phyloP scores from a whole-genome alignment of 306 rosid genomes.

The Psophocarpus tetragonolobus region DNA sequence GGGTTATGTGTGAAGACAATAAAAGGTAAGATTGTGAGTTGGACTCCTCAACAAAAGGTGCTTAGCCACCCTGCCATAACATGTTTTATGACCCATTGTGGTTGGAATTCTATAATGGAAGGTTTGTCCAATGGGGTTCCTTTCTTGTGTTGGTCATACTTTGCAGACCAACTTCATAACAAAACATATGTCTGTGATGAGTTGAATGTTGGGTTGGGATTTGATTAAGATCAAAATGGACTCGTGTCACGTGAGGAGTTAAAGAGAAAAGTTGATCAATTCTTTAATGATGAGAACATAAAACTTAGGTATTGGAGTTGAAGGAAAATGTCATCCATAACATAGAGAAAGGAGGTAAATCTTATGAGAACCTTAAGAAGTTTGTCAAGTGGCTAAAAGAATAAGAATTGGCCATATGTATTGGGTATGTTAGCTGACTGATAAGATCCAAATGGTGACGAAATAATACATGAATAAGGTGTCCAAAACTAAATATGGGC shows the following conservation, averaged over 20 bases:
- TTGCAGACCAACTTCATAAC: conserved; percentile 39
- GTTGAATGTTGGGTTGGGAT: conserved; percentile 48
- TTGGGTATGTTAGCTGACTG: conserved; percentile 27
- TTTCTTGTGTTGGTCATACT: conserved; percentile 59
- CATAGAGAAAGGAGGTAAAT: conserved; percentile 28
- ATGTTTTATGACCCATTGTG: conserved; percentile 55
- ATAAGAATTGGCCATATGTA: not conserved
- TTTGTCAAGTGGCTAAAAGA: conserved; percentile 48
- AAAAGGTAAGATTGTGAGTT: conserved; percentile 35
- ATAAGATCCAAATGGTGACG: conserved; percentile 27
- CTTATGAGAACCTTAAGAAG: conserved; percentile 32
- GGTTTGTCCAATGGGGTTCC: conserved; percentile 51
- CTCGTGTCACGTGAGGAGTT: conserved; percentile 36
- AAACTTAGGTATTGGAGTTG: conserved; percentile 31
- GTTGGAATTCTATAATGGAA: conserved; percentile 55
- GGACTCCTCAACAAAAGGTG: conserved; percentile 55
- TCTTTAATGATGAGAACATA: conserved; percentile 32
- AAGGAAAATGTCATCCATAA: not conserved
- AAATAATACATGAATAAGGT: not conserved
- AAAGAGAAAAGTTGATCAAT: conserved; percentile 41
- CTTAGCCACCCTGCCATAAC: conserved; percentile 45
- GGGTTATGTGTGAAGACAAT: conserved; percentile 44
- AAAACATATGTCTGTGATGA: conserved; percentile 42
- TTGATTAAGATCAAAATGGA: conserved; percentile 43
- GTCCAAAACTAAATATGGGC: not conserved